Evolutionary conservation across 352 stramenopile species (phyloP).

Genomic region (Phytophthora kernoviae): DNA sequence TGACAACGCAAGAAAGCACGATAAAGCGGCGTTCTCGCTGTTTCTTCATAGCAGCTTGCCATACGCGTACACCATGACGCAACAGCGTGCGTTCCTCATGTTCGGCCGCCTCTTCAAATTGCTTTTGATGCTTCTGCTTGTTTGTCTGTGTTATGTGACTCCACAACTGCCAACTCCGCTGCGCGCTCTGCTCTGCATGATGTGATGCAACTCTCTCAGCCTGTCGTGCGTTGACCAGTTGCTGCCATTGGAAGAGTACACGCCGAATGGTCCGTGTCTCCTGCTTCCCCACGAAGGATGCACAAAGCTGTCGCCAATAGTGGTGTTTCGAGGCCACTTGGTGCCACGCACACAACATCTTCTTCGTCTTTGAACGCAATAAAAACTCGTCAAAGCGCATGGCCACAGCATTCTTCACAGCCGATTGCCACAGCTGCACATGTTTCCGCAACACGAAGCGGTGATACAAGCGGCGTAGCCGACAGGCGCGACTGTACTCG

Average conservation of each 20-base stretch:
- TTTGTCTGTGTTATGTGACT: background rate
- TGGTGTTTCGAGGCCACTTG: slow-evolving; percentile 17
- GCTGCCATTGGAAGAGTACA: slow-evolving; percentile 30
- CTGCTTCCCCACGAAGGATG: slow-evolving; percentile 11
- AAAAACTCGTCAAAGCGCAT: slow-evolving; percentile 39
- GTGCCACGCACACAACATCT: slow-evolving; percentile 34
- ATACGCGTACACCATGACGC: slow-evolving; percentile 11
- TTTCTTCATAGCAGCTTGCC: slow-evolving; percentile 22
- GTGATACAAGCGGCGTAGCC: slow-evolving; percentile 17
- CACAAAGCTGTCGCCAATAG: slow-evolving; percentile 34
- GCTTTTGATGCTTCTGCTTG: slow-evolving; percentile 11
- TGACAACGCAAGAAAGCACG: slow-evolving; percentile 58
- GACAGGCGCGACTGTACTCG: slow-evolving; percentile 3
- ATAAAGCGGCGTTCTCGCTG: slow-evolving; percentile 47
- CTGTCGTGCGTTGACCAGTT: slow-evolving; percentile 13
- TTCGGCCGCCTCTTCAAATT: slow-evolving; percentile 11
- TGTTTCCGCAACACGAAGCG: slow-evolving; percentile 48
- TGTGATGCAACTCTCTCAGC: slow-evolving; percentile 8
- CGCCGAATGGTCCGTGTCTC: slow-evolving; percentile 1
- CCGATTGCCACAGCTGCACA: slow-evolving; percentile 36
- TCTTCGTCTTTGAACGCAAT: slow-evolving; percentile 23
- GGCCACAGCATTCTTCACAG: slow-evolving; percentile 35
- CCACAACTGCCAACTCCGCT: slow-evolving; percentile 18
- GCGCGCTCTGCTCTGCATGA: slow-evolving; percentile 10
- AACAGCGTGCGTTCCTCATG: slow-evolving; percentile 6